Conservation (phyloP, 2,329 filamentous ascomycete species). For the Colletotrichum sp. region DNA sequence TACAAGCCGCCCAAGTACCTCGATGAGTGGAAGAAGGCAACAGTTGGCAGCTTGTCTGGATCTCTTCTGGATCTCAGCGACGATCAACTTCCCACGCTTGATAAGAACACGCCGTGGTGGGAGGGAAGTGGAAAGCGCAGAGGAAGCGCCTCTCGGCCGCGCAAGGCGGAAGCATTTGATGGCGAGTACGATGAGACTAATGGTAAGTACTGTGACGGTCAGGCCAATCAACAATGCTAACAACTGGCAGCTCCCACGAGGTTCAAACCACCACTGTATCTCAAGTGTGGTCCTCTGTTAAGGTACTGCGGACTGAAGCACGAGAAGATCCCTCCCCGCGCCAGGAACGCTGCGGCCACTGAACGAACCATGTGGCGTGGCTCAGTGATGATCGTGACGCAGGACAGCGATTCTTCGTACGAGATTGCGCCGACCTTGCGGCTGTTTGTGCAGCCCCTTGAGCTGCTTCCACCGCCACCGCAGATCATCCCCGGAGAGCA, state of each 20-base stretch:
- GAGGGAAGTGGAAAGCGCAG: conserved; percentile 61
- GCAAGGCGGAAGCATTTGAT: conserved; percentile 68
- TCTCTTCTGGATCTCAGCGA: conserved; percentile 64
- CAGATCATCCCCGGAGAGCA: conserved; percentile 68
- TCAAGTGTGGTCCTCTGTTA: conserved; percentile 90
- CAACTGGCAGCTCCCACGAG: conserved; percentile 60
- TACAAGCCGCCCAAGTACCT: conserved; percentile 67
- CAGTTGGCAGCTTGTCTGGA: conserved; percentile 64
- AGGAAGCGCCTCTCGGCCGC: conserved; percentile 53
- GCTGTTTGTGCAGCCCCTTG: conserved; percentile 86
- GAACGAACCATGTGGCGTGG: conserved; percentile 90
- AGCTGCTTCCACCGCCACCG: conserved; percentile 80
- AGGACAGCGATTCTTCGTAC: conserved; percentile 84
- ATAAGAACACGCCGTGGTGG: conserved; percentile 76
- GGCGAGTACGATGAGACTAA: conserved; percentile 70
- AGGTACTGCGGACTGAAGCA: conserved; percentile 85
- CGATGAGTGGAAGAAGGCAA: conserved; percentile 76
- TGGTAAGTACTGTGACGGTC: conserved; percentile 41
- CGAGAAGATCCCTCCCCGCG: conserved; percentile 54
- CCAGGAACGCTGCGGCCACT: conserved; percentile 34
- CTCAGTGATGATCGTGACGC: conserved; percentile 93
- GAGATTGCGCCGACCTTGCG: conserved; percentile 78
- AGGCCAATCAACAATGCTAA: background rate
- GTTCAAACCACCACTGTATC: conserved; percentile 83
- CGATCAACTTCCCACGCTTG: conserved; percentile 35